Conservation (phyloP, 176 grass and related monocot genomes). For the Triticum monococcum region DNA sequence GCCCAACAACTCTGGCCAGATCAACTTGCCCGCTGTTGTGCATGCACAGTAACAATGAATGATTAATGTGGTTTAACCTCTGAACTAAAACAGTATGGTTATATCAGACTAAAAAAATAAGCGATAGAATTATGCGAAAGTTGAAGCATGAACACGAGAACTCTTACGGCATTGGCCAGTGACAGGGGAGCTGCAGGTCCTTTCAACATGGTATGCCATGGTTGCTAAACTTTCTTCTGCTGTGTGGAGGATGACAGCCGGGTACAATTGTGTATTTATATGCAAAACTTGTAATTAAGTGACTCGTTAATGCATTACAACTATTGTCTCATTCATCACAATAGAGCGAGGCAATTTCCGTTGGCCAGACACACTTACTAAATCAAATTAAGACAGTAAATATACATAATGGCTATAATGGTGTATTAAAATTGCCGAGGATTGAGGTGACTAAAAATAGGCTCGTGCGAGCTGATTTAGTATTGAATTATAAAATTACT, state of each 20-base stretch:
- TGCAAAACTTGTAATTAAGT: background rate
- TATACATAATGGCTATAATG: background rate
- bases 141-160: background rate
- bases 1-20: constrained; percentile 33
- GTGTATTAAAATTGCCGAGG: background rate
- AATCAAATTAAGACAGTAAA: background rate
- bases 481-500: background rate
- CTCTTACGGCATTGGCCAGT: background rate
- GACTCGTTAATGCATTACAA: background rate
- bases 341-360: too few relatives aligned
- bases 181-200: background rate
- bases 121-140: background rate
- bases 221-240: background rate
- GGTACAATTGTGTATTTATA: background rate
- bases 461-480: background rate
- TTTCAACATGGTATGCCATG: background rate
- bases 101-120: background rate
- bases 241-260: background rate
- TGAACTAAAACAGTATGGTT: background rate
- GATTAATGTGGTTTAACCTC: background rate
- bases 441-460: background rate
- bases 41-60: background rate
- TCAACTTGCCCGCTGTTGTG: background rate
- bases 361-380: background rate
- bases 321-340: background rate